phyloP scores from a whole-genome alignment of 148 eudicot genomes.

The Fagopyrum tataricum region DNA sequence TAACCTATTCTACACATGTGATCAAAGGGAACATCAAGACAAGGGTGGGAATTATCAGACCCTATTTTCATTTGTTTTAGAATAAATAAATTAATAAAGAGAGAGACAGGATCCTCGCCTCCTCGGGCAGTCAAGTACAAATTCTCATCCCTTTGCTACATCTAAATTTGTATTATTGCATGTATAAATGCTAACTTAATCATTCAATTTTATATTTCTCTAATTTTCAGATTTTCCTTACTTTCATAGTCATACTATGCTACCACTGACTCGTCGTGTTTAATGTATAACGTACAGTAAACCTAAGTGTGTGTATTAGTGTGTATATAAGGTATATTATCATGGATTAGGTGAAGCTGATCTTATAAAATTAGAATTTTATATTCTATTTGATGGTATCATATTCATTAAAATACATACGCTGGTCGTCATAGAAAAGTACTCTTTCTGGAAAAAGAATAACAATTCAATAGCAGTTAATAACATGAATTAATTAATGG shows the following conservation, averaged over 20 bases:
- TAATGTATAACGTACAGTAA: too few species aligned
- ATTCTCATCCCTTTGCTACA: not conserved
- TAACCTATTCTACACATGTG: slow-evolving; percentile 12
- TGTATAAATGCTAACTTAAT: not conserved
- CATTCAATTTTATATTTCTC: not conserved
- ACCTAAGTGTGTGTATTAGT: too few species aligned
- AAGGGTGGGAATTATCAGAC: slow-evolving; percentile 10
- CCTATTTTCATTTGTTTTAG: slow-evolving; percentile 9
- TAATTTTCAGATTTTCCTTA: not conserved
- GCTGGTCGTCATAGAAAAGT: not conserved
- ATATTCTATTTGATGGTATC: not conserved
- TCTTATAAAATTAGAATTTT: not conserved
- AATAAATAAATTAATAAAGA: not conserved
- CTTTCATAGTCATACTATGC: not conserved
- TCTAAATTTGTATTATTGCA: not conserved
- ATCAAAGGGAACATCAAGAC: slow-evolving; percentile 11
- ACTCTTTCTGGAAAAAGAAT: not conserved
- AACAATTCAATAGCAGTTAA: not conserved
- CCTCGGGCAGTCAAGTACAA: slow-evolving; percentile 13
- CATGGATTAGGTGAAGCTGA: slow-evolving; percentile 7
- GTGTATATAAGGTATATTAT: too few species aligned
- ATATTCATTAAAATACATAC: not conserved
- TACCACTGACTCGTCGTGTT: not conserved
- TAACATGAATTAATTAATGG: not conserved
- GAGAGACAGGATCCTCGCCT: slow-evolving; percentile 8